A percentile compares a stretch with the other conserved stretches of the same genome.
These are phyloP conservation scores for Entomophthora muscae DNA, from an alignment of 371 early-diverging fungal genomes.

Conservation along the genomic window DNA sequence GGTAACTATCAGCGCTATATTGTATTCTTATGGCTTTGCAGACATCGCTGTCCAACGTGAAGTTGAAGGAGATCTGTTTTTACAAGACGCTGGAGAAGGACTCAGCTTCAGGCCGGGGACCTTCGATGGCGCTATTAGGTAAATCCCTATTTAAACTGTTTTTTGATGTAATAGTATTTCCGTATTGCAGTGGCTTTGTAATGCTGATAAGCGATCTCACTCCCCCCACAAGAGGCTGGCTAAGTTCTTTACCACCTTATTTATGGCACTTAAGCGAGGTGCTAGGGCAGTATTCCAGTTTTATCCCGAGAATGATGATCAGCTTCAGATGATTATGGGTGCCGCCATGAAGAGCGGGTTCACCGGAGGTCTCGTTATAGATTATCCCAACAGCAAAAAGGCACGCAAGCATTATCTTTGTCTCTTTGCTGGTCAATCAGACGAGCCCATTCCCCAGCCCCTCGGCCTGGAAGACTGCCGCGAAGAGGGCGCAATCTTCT, in stretches of 20 bases:
- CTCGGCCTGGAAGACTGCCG: constrained; percentile 52
- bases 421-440: constrained; percentile 71
- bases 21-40: constrained; percentile 7
- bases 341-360: constrained; percentile 85
- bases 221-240: constrained; percentile 67
- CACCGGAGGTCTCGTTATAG: constrained; percentile 91
- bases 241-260: constrained; percentile 87
- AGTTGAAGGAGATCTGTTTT: constrained; percentile 78
- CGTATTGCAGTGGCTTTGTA: constrained; percentile 98
- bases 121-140: constrained; percentile 94
- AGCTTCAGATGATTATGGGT: constrained; percentile 83
- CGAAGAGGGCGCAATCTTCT: constrained; percentile 15
- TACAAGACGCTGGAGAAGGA: constrained; percentile 95
- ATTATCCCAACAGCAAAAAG: constrained; percentile 92
- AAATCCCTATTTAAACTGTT: constrained; percentile 7
- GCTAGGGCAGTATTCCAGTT: constrained; percentile 97
- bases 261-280: constrained; percentile 69
- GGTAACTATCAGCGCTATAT: constrained; percentile 16
- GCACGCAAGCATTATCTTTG: constrained; percentile 94
- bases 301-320: constrained; percentile 92
- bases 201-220: constrained; percentile 78
- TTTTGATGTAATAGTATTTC: constrained; percentile 49
- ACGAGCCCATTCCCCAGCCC: constrained; percentile 52
- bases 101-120: constrained; percentile 88
- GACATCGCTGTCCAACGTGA: constrained; percentile 64